phyloP scores from a whole-genome alignment of 148 eudicot genomes.

The Camellia granthamiana region DNA sequence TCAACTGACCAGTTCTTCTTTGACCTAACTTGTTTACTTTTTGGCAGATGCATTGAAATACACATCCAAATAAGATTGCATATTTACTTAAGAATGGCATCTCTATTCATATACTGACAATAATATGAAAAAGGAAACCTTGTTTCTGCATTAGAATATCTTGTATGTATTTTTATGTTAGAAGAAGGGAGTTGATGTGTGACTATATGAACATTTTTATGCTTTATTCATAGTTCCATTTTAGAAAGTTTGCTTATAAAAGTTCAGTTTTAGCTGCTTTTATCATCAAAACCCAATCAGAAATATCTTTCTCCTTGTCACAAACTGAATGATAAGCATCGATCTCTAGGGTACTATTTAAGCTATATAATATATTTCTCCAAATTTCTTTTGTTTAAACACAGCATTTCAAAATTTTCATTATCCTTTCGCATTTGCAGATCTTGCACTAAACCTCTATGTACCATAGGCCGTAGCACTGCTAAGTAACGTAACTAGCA shows the following conservation, averaged over 20 bases:
- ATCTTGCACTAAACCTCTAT: background rate
- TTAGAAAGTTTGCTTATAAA: background rate
- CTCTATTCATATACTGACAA: too few species aligned
- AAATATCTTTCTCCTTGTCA: background rate
- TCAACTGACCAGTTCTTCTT: background rate
- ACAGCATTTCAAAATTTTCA: background rate
- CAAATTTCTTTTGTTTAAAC: background rate
- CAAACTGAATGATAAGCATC: background rate
- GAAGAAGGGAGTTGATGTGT: background rate
- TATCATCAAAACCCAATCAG: slow-evolving; percentile 4
- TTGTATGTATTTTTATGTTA: background rate
- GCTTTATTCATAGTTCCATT: background rate
- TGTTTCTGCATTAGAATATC: background rate
- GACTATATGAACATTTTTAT: background rate
- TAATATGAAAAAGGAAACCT: too few species aligned
- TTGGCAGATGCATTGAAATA: background rate
- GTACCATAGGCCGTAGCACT: too few species aligned
- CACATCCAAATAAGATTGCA: background rate
- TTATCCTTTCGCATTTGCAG: background rate
- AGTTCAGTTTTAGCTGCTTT: background rate
- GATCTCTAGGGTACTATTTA: background rate
- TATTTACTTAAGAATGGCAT: background rate
- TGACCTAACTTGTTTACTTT: background rate
- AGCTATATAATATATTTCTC: background rate
- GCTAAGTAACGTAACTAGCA: background rate